Base-by-base conservation (phyloP, 1,284 basidiomycete genomes). In the Sporisorium scitamineum region DNA sequence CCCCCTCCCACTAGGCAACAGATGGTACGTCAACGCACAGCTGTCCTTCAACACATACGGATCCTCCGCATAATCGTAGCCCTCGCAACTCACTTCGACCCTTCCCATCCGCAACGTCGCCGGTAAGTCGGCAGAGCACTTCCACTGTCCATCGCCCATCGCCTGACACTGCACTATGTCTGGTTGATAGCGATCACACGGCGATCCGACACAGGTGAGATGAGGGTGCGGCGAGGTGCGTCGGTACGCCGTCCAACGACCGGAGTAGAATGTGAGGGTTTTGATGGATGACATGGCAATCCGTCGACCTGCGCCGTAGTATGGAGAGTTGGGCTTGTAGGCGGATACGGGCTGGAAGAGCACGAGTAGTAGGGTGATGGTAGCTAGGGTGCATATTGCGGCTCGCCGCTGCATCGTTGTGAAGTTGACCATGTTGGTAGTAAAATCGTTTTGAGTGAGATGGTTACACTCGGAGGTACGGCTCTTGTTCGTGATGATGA, bases 101-200 rank as follows among this genome's bases (percentile, higher is more conserved):
- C 90, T 88, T 9, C 95, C 95, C 66, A 97, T 91, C 16, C 93
- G 88, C 59, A 95, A 84, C 3, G 90, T 88, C 47, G 90, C 90
- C 3, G 94, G 94, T 10, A 97, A 87, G 83, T 97, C 94, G 8
- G 94, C 93, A 83, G 94, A 91, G 85, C 95, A 97, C 91, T 78
- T 80, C 80, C 80, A 76, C 61, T 80, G 78, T 6, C 34, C 71
- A 63, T 92, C 92, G 41, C 94, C 94, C 52, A 91, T 87, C 73
- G 92, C 93, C 51, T 88, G 88, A 85, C 94, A 97, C 72, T 93
- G 90, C 29, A 97, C 91, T n/a, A 91, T 92, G 66, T 94, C 92
- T 1, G 94, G 94, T 67, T 90, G 89, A 85, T 90, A 95, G 18
- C 89, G 82, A 37, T 87, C 88, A 85, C 95, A 97, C 39, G 91